Percentiles rank a stretch among this genome's conserved stretches.
phyloP scores from a whole-genome alignment of 768 basidiomycete species.

The Phylloporus sp. region DNA sequence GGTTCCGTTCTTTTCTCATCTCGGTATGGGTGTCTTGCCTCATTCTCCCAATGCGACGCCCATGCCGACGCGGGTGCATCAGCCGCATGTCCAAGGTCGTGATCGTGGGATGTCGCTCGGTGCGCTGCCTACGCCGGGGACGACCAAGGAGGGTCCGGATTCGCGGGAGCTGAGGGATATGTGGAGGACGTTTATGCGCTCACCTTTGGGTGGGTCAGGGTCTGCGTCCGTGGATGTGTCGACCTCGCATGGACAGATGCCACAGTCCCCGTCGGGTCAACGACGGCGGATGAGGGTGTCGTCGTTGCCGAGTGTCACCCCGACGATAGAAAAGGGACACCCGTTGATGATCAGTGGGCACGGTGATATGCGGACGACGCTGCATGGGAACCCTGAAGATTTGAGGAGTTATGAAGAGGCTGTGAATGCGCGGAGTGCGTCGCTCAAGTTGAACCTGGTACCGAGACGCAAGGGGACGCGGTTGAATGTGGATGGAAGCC shows the following conservation, averaged over 20 bases:
- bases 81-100: slow-evolving; percentile 14
- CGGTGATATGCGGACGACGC: slow-evolving; percentile 35
- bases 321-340: slow-evolving; percentile 33
- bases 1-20: slow-evolving; percentile 55
- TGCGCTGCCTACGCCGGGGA: slow-evolving; percentile 30
- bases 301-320: slow-evolving; percentile 69
- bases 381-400: slow-evolving; percentile 53
- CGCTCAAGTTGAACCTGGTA: slow-evolving; percentile 52
- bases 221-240: slow-evolving; percentile 7
- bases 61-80: slow-evolving; percentile 34
- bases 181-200: slow-evolving; percentile 72
- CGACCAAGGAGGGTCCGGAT: slow-evolving; percentile 32
- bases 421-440: slow-evolving; percentile 61
- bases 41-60: slow-evolving; percentile 47
- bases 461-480: slow-evolving; percentile 35
- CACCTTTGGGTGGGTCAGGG: slow-evolving; percentile 46
- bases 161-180: slow-evolving; percentile 57
- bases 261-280: slow-evolving; percentile 28
- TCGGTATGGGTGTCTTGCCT: slow-evolving; percentile 23
- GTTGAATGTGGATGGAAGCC: slow-evolving; percentile 14
- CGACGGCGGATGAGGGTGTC: slow-evolving; percentile 52
- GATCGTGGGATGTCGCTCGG: slow-evolving; percentile 25
- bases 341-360: slow-evolving; percentile 18
- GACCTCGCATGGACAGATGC: slow-evolving; percentile 9
- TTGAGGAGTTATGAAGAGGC: slow-evolving; percentile 70